Conservation (phyloP, 192 early-diverging fungal species). For the Geranomyces variabilis region DNA sequence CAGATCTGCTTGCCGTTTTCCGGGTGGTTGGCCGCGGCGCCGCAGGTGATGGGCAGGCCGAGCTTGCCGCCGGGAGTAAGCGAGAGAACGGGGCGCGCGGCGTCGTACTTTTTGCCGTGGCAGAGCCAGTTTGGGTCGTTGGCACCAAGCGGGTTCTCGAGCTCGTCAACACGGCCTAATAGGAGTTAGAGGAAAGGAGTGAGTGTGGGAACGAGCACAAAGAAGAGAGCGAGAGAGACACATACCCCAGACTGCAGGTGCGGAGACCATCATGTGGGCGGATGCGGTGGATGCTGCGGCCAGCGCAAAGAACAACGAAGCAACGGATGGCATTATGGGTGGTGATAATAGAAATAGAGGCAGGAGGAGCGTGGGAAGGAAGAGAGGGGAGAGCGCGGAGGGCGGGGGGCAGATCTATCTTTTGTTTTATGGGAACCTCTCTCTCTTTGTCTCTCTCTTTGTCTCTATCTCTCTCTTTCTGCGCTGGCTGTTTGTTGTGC, state of each 20-base stretch:
- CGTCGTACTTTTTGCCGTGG: neutral
- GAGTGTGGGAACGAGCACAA: too few species aligned
- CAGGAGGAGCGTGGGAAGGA: too few species aligned
- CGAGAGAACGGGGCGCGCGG: neutral
- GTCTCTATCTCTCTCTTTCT: too few species aligned
- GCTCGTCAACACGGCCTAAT: neutral
- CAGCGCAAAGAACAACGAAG: constrained; percentile 12
- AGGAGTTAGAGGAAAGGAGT: too few species aligned
- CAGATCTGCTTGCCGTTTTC: constrained; percentile 13
- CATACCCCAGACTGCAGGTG: constrained; percentile 13
- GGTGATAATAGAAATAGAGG: too few species aligned
- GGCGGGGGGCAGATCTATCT: too few species aligned
- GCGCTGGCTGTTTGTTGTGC: too few species aligned
- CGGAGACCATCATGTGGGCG: constrained; percentile 15
- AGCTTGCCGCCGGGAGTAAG: neutral
- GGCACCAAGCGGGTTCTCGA: constrained; percentile 21
- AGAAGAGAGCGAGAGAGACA: too few species aligned
- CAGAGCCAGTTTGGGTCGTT: constrained; percentile 10
- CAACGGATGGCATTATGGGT: neutral
- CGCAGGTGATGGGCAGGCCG: constrained; percentile 14
- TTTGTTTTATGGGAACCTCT: too few species aligned
- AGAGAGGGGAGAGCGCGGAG: too few species aligned
- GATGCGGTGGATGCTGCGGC: neutral
- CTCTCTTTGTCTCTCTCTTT: too few species aligned
- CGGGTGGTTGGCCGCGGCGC: constrained; percentile 11